phyloP scores from a whole-genome alignment of 2,329 filamentous ascomycete genomes.

The Teratosphaeriaceae sp. region DNA sequence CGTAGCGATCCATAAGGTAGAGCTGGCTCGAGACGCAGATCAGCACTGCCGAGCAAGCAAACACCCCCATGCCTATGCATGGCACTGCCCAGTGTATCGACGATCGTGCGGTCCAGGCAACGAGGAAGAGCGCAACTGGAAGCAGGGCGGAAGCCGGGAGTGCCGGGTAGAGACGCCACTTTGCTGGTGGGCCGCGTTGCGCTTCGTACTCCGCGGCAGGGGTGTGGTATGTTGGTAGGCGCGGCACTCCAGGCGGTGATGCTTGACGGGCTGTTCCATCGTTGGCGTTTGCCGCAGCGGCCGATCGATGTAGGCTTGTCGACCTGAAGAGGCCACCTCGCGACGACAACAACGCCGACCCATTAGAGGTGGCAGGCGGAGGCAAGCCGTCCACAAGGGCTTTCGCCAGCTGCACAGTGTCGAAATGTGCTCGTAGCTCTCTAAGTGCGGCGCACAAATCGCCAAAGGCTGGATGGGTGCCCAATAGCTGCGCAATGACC shows the following conservation, averaged over 20 bases:
- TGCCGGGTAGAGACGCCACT: slow-evolving; percentile 16
- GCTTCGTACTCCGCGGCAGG: not conserved
- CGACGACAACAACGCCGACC: not conserved
- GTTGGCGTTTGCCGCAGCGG: slow-evolving; percentile 9
- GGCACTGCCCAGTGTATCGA: slow-evolving; percentile 45
- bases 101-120: slow-evolving; percentile 29
- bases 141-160: slow-evolving; percentile 14
- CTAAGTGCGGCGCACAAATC: slow-evolving; percentile 17
- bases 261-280: not conserved
- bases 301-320: slow-evolving; percentile 10
- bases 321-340: slow-evolving; percentile 7
- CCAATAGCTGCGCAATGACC: slow-evolving; percentile 13
- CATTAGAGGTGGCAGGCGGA: not conserved
- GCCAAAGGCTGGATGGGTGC: slow-evolving; percentile 15
- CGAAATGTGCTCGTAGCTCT: slow-evolving; percentile 12
- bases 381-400: slow-evolving; percentile 15
- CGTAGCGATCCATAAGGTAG: slow-evolving; percentile 50
- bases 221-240: not conserved
- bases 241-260: slow-evolving; percentile 7
- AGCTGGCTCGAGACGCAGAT: slow-evolving; percentile 20
- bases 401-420: slow-evolving; percentile 17
- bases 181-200: slow-evolving; percentile 11
- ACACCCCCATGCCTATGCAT: slow-evolving; percentile 38
- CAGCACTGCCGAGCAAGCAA: slow-evolving; percentile 13
- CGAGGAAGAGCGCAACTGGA: slow-evolving; percentile 14